phyloP scores from a whole-genome alignment of 2,329 filamentous ascomycete species.

The Fusarium subtropicale region DNA sequence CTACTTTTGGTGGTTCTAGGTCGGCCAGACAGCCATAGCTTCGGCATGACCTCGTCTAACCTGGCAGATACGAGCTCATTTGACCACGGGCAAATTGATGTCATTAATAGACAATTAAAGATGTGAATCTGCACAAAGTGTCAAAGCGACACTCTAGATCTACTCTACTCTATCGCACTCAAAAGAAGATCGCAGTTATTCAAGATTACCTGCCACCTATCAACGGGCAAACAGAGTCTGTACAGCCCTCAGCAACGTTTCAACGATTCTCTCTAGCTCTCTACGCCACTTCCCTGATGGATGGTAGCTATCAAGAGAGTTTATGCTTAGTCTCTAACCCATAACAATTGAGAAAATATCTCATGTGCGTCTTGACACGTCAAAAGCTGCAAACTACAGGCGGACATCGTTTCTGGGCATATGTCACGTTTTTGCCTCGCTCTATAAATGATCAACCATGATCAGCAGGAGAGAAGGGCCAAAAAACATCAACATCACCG shows the following conservation, averaged over 20 bases:
- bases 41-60: slow-evolving; percentile 18
- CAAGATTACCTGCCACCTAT: background rate
- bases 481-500: background rate
- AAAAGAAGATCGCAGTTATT: background rate
- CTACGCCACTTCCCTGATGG: slow-evolving; percentile 25
- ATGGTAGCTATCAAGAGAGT: slow-evolving; percentile 4
- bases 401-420: slow-evolving; percentile 27
- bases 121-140: background rate
- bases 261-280: slow-evolving; percentile 21
- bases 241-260: slow-evolving; percentile 17
- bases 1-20: background rate
- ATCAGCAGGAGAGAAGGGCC: slow-evolving; percentile 27
- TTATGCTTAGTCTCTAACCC: background rate
- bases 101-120: slow-evolving; percentile 23
- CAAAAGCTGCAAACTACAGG: slow-evolving; percentile 10
- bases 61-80: slow-evolving; percentile 27
- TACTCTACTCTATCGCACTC: background rate
- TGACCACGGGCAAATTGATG: slow-evolving; percentile 34
- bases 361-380: background rate
- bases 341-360: background rate
- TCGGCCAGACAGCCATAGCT: slow-evolving; percentile 16
- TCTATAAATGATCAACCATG: slow-evolving; percentile 18
- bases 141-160: background rate
- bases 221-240: background rate
- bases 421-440: slow-evolving; percentile 30